A percentile compares a stretch with the other conserved stretches of the same genome.
Evolutionary conservation across 2,329 filamentous ascomycete species (phyloP).

Genomic region (Alternaria brassicicola): DNA sequence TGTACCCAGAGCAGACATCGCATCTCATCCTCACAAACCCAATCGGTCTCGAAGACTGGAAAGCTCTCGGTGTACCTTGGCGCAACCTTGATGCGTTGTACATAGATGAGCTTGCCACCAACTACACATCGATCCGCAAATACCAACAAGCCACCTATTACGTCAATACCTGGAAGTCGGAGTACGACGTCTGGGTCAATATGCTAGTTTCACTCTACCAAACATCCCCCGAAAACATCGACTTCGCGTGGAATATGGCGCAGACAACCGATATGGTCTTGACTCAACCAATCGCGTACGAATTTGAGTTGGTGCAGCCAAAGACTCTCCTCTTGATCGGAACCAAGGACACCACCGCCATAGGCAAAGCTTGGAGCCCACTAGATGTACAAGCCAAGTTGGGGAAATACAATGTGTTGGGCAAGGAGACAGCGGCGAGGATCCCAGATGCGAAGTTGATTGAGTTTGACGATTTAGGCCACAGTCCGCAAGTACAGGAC

Average conservation of each 20-base stretch:
- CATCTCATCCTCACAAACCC: conserved; percentile 59
- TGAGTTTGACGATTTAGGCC: conserved; percentile 57
- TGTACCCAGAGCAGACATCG: conserved; percentile 55
- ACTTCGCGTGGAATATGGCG: conserved; percentile 58
- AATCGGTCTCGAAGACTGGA: conserved; percentile 63
- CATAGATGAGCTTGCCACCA: conserved; percentile 27
- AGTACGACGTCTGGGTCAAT: conserved; percentile 62
- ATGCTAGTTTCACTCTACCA: conserved; percentile 62
- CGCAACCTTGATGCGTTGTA: conserved; percentile 26
- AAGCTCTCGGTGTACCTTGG: conserved; percentile 36
- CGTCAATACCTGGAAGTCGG: conserved; percentile 52
- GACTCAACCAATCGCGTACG: conserved; percentile 59
- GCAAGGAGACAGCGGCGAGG: conserved; percentile 52
- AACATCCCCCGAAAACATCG: conserved; percentile 46
- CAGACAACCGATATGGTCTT: conserved; percentile 62
- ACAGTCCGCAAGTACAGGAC: conserved; percentile 61
- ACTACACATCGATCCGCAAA: conserved; percentile 32
- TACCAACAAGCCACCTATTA: conserved; percentile 42
- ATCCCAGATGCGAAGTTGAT: conserved; percentile 55
- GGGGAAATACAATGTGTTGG: conserved; percentile 59
- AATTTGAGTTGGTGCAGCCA: conserved; percentile 55
- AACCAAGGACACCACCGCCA: conserved; percentile 60
- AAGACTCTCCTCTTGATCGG: conserved; percentile 59
- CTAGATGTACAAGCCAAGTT: conserved; percentile 41
- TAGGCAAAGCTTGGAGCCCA: conserved; percentile 59